Evolutionary conservation across 2,329 filamentous ascomycete genomes (phyloP), one percentile per base, ranked within the genome.

Genomic region (Exophiala oligosperma): DNA sequence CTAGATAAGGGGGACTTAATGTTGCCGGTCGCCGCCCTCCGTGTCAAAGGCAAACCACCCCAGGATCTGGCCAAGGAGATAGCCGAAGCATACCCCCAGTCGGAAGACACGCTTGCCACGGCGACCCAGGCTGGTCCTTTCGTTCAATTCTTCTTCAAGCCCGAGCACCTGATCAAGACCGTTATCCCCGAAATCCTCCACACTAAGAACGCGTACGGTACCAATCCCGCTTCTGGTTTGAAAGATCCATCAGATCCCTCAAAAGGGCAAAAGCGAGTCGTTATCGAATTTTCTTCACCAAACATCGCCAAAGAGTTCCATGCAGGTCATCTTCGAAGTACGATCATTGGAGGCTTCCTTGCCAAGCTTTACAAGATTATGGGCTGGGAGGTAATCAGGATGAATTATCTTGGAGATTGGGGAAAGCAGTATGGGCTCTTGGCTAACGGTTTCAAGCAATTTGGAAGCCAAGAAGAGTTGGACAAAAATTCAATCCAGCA

Each of bases 391-490:
- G 83, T 86, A 2, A 73, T 81, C 50, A 79, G 82, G 59, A 83
- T 87, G 80, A 87, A 88, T 74, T 87, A 87, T 70, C 78, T 87
- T 3, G 85, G 85, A 61, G 85, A 88, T 68, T 88, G 85, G 85
- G 85, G 85, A 52, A 87, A 86, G 76, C 84, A 87, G 70, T 87
- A 86, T 61, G 85, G 85, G 66, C 76, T 88, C 35, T 56, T 67
- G 32, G 84, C 83, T 8, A 81, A 85, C 57, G 85, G 84, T 1
- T 88, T 84, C 69, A 80, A 84, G 66, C 77, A 79, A 63, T 87
- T 83, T 62, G 85, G 85, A 48, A 81, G 76, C 59, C 84, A 87
- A 70, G 82, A 85, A 63, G 79, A 81, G 65, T 74, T 87, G 37
- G 71, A 77, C 52, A 79, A 79, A 66, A 83, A 87, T 68, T 84